Evolutionary conservation across 495 filamentous ascomycete species (phyloP), one percentile per base, ranked within the genome.

Genomic region (Tuber calosporum): DNA sequence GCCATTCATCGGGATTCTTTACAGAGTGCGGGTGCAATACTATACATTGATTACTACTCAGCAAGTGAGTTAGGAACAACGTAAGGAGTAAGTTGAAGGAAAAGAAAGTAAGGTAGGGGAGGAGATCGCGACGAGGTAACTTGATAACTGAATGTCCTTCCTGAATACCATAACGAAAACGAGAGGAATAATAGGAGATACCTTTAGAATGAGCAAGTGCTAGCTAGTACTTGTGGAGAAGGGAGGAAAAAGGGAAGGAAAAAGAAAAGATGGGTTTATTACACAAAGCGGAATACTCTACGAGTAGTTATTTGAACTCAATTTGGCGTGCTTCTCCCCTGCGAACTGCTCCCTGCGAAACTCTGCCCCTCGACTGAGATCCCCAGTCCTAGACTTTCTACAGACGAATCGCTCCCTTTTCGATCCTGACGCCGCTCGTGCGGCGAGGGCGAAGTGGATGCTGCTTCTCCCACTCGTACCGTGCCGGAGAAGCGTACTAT

Each of bases 301-400:
- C n/a, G n/a, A n/a, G n/a, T n/a, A 58, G 53, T 13, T 9, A 62
- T 62, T 30, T 6, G 11, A 4, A 13, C 26, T 34, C 26, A 19
- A 34, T 62, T 34, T 34, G 26, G 26, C 53, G 34, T 62, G 4
- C 53, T 30, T 15, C 53, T 62, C 26, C 26, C 26, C 13, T 62
- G 53, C 26, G 53, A 62, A 62, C 53, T 62, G 1, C 26, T 62
- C 53, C 53, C 70, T 45, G 62, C 69, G 37, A 77, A 77, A 48
- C 75, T 77, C 53, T 77, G 70, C 53, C 75, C 74, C 34, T 72
- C 75, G n/a, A 77, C 75, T 41, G 74, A 77, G 22, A 77, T 67
- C 13, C 53, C 66, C 34, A 67, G 39, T 53, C 74, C 67, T 26
- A 43, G 42, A 53, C 74, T 73, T 26, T 68, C 66, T 67, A 48